Conservation (phyloP, 2,329 filamentous ascomycete genomes). For the Alternaria sp. region DNA sequence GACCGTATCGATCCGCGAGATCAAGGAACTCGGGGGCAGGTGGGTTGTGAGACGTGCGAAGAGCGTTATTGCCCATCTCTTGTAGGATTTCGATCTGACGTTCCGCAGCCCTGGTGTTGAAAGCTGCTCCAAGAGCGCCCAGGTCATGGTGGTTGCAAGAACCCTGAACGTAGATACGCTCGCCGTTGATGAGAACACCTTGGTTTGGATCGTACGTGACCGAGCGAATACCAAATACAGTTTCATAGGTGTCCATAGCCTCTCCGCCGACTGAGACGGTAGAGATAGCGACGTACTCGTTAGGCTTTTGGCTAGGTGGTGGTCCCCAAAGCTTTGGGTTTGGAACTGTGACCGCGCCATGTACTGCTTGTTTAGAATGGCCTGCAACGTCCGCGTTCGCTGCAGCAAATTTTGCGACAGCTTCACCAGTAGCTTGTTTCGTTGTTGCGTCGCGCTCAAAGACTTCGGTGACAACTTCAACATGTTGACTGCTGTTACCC, state of each 20-base stretch:
- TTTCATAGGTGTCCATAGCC: slow-evolving; percentile 56
- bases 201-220: slow-evolving; percentile 50
- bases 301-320: slow-evolving; percentile 53
- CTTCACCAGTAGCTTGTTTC: slow-evolving; percentile 22
- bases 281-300: slow-evolving; percentile 58
- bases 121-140: slow-evolving; percentile 59
- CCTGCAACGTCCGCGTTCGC: slow-evolving; percentile 38
- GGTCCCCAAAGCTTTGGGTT: slow-evolving; percentile 60
- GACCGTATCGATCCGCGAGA: slow-evolving; percentile 57
- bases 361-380: slow-evolving; percentile 42
- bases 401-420: slow-evolving; percentile 46
- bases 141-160: slow-evolving; percentile 60
- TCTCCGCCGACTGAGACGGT: slow-evolving; percentile 33
- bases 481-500: slow-evolving; percentile 35
- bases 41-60: slow-evolving; percentile 62
- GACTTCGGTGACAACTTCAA: slow-evolving; percentile 53
- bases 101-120: slow-evolving; percentile 57
- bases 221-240: slow-evolving; percentile 58
- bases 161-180: slow-evolving; percentile 55
- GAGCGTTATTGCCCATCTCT: slow-evolving; percentile 60
- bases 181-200: slow-evolving; percentile 57
- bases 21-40: slow-evolving; percentile 60
- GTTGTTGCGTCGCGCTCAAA: slow-evolving; percentile 47
- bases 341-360: slow-evolving; percentile 42
- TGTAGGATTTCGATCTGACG: slow-evolving; percentile 58